Evolutionary conservation across 1,284 basidiomycete species (phyloP), one percentile per base, ranked within the genome.

Genomic region (Athelia psychrophila): DNA sequence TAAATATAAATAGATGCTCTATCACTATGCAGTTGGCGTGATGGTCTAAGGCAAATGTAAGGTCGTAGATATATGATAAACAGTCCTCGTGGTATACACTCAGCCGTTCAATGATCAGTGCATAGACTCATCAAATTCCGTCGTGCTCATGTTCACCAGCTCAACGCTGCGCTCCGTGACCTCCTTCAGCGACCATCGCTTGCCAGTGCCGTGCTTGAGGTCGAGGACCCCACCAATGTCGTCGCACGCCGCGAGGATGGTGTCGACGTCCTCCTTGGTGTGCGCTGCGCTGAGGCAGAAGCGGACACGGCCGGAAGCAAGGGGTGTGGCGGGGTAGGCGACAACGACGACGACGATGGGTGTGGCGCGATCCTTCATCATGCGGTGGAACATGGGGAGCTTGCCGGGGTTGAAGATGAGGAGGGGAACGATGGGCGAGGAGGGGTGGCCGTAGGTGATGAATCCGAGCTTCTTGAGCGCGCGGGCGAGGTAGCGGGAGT

Each of bases 241-340:
- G 72, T 98, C 93, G 64, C 91, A 95, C 5, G 96, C 95, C 40
- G 80, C 75, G 44, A 99, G 75, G 30, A 99, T 74, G 24, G 78
- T 75, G 72, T 99, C 96, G 51, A 99, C 85, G 64, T 99, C 97
- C 64, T 95, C 88, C 77, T 99, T 99, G 53, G 96, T 98, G 75
- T 99, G 96, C 50, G 93, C 79, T 3, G 96, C 91, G 52, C 91
- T 94, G 20, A 98, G 79, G 67, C 97, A 99, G 79, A 98, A 98
- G 61, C 96, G 80, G 36, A 96, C 94, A 20, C 97, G 83, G 44
- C 86, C 85, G 2, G 92, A 93, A 56, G 95, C 87, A 47, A 99
- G 83, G 9, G 95, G 89, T 20, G 95, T 98, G 0, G 95, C 95
- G 3, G 95, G 95, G 68, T 95, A 96, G 16, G 87, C 89, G 22